A percentile compares a stretch with the other conserved stretches of the same genome.
Evolutionary conservation across 352 stramenopile species (phyloP).

Genomic region (Phytophthora tubulina): DNA sequence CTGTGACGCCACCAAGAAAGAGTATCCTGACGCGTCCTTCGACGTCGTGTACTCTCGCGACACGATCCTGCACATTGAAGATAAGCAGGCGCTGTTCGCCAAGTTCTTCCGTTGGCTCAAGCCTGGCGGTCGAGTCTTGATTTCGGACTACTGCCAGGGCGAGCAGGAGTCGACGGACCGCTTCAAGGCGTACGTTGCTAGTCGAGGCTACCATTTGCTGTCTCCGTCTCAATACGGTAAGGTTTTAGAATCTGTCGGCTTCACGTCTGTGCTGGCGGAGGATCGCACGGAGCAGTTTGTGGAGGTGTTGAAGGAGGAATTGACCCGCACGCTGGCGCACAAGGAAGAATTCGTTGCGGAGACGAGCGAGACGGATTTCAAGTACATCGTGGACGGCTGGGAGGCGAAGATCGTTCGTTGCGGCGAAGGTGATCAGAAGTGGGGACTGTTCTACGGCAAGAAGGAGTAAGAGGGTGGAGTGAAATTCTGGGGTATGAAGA

Average conservation of each 20-base stretch:
- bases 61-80: conserved; percentile 79
- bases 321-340: conserved; percentile 60
- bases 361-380: conserved; percentile 73
- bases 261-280: conserved; percentile 62
- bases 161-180: conserved; percentile 58
- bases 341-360: conserved; percentile 76
- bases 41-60: conserved; percentile 82
- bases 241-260: conserved; percentile 61
- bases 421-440: conserved; percentile 77
- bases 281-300: conserved; percentile 80
- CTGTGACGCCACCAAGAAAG: conserved; percentile 67
- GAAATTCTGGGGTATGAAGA: neutral
- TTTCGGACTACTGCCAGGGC: conserved; percentile 79
- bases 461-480: conserved; percentile 48
- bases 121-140: conserved; percentile 66
- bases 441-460: conserved; percentile 75
- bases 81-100: conserved; percentile 67
- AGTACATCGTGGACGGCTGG: conserved; percentile 78
- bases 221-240: conserved; percentile 68
- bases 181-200: conserved; percentile 69
- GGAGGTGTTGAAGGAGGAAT: conserved; percentile 68
- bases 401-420: conserved; percentile 74
- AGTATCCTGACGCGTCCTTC: conserved; percentile 70
- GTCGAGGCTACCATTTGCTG: conserved; percentile 74
- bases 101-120: conserved; percentile 79